These are phyloP conservation scores for Medicago ruthenica DNA, from an alignment of 306 rosid species.

Conservation along the genomic window DNA sequence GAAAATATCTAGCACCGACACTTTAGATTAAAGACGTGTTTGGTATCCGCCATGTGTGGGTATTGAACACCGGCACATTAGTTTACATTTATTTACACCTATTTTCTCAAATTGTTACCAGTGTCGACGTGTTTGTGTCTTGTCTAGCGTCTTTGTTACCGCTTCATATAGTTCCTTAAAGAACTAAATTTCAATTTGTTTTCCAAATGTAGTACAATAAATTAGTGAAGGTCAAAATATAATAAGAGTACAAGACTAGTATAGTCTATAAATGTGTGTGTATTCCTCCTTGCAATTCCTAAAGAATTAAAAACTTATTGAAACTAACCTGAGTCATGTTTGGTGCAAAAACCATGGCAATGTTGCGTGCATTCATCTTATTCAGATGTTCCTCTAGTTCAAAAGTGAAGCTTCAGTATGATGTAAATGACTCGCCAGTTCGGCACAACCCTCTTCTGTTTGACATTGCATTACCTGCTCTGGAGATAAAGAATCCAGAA, in stretches of 20 bases:
- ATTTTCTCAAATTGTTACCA: neutral
- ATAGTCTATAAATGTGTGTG: no score
- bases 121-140: neutral
- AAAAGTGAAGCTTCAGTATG: slow-evolving; percentile 69
- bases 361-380: slow-evolving; percentile 78
- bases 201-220: no score
- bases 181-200: no score
- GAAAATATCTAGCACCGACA: neutral
- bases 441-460: slow-evolving; percentile 68
- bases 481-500: slow-evolving; percentile 71
- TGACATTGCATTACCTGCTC: slow-evolving; percentile 74
- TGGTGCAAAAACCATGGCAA: slow-evolving; percentile 88
- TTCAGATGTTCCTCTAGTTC: slow-evolving; percentile 67
- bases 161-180: neutral
- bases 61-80: neutral
- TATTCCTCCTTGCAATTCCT: neutral
- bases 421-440: slow-evolving; percentile 62
- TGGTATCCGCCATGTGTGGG: no score
- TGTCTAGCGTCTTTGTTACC: neutral
- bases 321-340: slow-evolving; percentile 80
- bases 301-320: neutral
- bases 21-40: neutral
- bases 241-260: no score
- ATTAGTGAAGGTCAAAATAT: no score
- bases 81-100: neutral